phyloP scores from a whole-genome alignment of 192 early-diverging fungal species.

The Podila epigama region DNA sequence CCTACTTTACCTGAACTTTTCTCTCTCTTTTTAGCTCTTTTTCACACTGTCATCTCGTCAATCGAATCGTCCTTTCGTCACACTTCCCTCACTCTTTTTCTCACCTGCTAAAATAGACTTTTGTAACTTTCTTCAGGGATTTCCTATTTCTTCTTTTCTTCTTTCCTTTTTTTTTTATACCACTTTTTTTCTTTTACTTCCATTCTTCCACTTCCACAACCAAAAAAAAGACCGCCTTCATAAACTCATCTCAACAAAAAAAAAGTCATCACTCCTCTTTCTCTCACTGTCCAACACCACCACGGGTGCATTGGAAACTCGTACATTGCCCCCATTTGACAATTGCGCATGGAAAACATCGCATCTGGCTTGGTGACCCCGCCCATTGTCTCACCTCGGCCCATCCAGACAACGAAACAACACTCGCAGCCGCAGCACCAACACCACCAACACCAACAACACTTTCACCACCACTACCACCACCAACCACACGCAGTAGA shows the following conservation, averaged over 20 bases:
- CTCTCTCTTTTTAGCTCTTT: too few species aligned
- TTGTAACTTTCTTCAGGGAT: too few species aligned
- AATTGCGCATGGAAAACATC: constrained; percentile 25
- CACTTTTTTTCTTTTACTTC: not conserved
- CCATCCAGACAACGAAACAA: constrained; percentile 21
- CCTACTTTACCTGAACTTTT: too few species aligned
- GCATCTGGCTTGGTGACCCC: constrained; percentile 42
- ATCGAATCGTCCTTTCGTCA: too few species aligned
- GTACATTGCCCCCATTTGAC: not conserved
- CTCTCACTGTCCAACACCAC: not conserved
- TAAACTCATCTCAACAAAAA: not conserved
- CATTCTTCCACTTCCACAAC: not conserved
- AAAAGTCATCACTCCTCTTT: not conserved
- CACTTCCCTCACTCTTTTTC: too few species aligned
- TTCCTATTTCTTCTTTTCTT: not conserved
- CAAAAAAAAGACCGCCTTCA: too few species aligned
- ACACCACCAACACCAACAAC: too few species aligned
- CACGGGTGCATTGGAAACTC: not conserved
- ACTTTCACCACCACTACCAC: too few species aligned
- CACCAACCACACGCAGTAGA: constrained; percentile 21
- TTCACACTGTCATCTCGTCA: too few species aligned
- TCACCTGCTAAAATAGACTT: too few species aligned
- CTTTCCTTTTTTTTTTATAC: not conserved
- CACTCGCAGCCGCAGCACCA: too few species aligned
- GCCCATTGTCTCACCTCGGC: constrained; percentile 43